Evolutionary conservation across 2,329 filamentous ascomycete species (phyloP).

Genomic region (Sphaerulina musiva): DNA sequence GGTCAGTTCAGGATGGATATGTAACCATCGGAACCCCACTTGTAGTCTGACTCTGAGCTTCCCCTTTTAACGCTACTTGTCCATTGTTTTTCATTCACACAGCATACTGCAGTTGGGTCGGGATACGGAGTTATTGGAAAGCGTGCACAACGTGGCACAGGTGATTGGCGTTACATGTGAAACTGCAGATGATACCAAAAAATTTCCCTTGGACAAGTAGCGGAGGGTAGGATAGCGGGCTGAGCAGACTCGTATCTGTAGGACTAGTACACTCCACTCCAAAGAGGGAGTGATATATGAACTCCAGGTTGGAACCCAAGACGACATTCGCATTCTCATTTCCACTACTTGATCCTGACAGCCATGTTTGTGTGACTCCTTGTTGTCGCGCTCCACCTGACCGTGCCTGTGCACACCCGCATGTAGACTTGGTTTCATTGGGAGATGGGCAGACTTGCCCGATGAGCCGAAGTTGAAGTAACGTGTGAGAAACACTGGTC

Average conservation of each 20-base stretch:
- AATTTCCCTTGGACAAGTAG: constrained; percentile 11
- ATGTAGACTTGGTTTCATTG: too few relatives aligned
- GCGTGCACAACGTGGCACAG: constrained; percentile 11
- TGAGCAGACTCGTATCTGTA: background rate
- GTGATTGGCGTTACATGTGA: constrained; percentile 11
- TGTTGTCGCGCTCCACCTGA: background rate
- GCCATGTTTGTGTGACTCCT: background rate
- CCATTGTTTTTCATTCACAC: constrained; percentile 16
- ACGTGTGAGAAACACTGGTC: background rate
- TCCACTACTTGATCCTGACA: background rate
- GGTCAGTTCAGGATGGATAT: constrained; percentile 67
- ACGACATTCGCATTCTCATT: background rate
- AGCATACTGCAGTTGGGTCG: constrained; percentile 16
- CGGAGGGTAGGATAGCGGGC: constrained; percentile 1
- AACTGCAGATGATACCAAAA: constrained; percentile 21
- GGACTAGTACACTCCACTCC: constrained; percentile 12
- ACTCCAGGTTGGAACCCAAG: background rate
- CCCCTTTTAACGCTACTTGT: constrained; percentile 5
- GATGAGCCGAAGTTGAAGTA: too few relatives aligned
- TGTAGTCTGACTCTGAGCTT: constrained; percentile 2
- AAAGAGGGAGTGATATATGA: constrained; percentile 10
- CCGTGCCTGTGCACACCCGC: too few relatives aligned
- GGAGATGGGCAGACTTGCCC: too few relatives aligned
- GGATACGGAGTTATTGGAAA: constrained; percentile 11
- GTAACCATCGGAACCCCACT: constrained; percentile 11